Evolutionary conservation across 768 basidiomycete species (phyloP), one percentile per base, ranked within the genome.

Genomic region (Fistulinella prunicolor): DNA sequence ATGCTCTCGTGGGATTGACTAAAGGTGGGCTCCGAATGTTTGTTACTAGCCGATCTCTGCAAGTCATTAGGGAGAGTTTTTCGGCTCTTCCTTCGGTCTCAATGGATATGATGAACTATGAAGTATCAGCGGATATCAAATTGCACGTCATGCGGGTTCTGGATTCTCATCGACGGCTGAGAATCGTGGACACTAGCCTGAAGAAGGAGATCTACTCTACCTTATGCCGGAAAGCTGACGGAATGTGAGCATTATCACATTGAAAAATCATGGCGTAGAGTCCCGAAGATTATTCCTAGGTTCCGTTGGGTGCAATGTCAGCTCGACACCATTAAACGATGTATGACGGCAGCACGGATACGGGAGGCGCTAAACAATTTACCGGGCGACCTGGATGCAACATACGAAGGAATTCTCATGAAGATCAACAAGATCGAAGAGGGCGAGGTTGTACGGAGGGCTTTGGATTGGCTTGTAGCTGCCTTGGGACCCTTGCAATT

Each of bases 261-360:
- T 37, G 9, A n/a, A 29, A 28, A n/a, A 19, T 9, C 9, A 5
- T 21, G 4, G 4, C 7, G 16, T 2, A 5, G 16, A 23, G 16
- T 44, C 14, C n/a, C n/a, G n/a, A 44, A 10, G 16, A 29, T 39
- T n/a, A 19, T 8, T 6, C 7, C 3, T 38, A 53, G 55, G 56
- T 57, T 57, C 4, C 47, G 56, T 9, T 57, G 56, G 55, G 40
- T 58, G 0, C 48, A 57, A n/a, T 58, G 56, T 22, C 56, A 58
- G 28, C 44, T 58, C 14, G 19, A 35, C 20, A 17, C 17, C 0
- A 38, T 57, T 7, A 53, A 53, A 13, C n/a, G 16, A 38, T 57
- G 55, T 26, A 17, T 44, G 3, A 49, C 50, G 10, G 2, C 28
- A 4, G 30, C 14, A 20, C 13, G 38, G 14, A 36, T 57, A 14